phyloP scores from a whole-genome alignment of 1,284 basidiomycete species.

The Cerioporus squamosus region DNA sequence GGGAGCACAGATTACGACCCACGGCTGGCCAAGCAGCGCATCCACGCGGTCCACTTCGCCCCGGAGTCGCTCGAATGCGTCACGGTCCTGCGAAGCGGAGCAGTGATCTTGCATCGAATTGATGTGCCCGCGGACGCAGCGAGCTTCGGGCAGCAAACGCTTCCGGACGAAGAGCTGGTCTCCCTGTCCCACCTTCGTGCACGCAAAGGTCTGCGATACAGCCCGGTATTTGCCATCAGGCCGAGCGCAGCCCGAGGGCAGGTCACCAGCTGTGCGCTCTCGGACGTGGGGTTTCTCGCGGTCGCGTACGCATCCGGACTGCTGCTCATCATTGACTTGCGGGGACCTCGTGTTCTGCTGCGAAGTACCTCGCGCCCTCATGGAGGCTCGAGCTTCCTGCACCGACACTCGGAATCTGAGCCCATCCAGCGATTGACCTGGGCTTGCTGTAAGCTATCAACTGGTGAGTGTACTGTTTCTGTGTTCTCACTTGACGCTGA shows the following conservation, averaged over 20 bases:
- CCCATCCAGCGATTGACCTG: conserved; percentile 63
- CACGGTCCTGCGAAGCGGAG: conserved; percentile 65
- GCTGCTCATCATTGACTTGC: conserved; percentile 71
- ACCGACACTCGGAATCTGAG: conserved; percentile 29
- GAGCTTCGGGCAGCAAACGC: conserved; percentile 27
- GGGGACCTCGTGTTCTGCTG: conserved; percentile 68
- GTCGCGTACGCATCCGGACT: conserved; percentile 65
- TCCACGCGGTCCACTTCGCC: conserved; percentile 63
- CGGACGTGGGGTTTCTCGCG: conserved; percentile 80
- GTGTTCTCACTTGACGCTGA: not conserved
- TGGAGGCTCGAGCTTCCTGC: conserved; percentile 36
- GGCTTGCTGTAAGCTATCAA: conserved; percentile 49
- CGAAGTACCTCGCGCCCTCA: conserved; percentile 41
- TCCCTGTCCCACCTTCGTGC: conserved; percentile 49
- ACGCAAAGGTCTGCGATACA: conserved; percentile 49
- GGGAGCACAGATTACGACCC: conserved; percentile 29
- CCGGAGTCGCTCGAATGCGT: conserved; percentile 71
- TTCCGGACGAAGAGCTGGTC: conserved; percentile 49
- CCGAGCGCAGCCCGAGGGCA: conserved; percentile 45
- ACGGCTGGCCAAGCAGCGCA: conserved; percentile 34
- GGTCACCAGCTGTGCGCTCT: conserved; percentile 60
- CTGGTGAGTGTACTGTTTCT: conserved; percentile 20
- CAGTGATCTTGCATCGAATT: conserved; percentile 67
- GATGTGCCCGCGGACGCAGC: conserved; percentile 36
- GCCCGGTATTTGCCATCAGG: conserved; percentile 66